Percentiles rank a stretch among this genome's conserved stretches.
phyloP scores from a whole-genome alignment of 495 filamentous ascomycete species.

The Baudoinia panamericana region DNA sequence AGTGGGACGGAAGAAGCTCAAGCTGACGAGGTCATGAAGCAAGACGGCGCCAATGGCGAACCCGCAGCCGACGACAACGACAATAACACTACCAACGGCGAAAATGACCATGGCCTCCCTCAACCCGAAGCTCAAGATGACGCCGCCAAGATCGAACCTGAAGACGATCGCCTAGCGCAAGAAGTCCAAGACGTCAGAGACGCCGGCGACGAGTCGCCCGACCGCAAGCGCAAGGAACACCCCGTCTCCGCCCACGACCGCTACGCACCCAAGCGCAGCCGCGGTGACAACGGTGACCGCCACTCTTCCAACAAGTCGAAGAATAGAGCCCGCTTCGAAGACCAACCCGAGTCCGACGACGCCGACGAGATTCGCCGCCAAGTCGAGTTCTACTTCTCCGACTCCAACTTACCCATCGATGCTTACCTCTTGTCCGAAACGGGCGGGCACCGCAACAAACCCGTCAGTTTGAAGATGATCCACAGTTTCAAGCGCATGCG shows the following conservation, averaged over 20 bases:
- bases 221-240: slow-evolving; percentile 9
- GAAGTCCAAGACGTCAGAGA: background rate
- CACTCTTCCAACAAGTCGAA: background rate
- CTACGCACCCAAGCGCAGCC: slow-evolving; percentile 5
- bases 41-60: background rate
- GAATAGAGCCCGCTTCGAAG: slow-evolving; percentile 12
- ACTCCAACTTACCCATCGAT: slow-evolving; percentile 79
- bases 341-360: slow-evolving; percentile 46
- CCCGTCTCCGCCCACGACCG: slow-evolving; percentile 10
- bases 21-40: slow-evolving; percentile 1
- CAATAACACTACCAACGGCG: background rate
- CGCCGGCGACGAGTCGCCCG: background rate
- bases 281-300: background rate
- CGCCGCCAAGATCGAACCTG: background rate
- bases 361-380: slow-evolving; percentile 65
- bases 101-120: background rate
- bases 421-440: slow-evolving; percentile 69
- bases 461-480: slow-evolving; percentile 62
- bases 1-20: background rate
- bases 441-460: slow-evolving; percentile 61
- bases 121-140: background rate
- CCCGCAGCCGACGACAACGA: background rate
- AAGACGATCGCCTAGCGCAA: too few relatives aligned
- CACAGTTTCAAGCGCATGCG: slow-evolving; percentile 87
- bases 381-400: slow-evolving; percentile 97